Evolutionary conservation across 139 green algal genomes (phyloP).

Genomic region (Choricystis sp.): DNA sequence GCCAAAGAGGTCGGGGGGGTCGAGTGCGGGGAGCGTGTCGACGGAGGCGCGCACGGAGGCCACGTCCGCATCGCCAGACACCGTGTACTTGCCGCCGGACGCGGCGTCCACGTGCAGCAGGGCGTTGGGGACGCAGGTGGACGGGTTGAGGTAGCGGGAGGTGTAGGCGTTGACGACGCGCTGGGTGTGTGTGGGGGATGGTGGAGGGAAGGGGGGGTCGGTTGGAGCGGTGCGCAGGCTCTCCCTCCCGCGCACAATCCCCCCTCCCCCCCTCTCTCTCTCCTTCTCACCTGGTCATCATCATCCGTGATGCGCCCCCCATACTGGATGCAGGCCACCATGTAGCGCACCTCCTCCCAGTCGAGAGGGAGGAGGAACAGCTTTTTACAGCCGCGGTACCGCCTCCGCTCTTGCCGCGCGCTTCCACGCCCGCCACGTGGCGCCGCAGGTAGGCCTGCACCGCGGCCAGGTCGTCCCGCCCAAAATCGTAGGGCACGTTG

Average conservation of each 20-base stretch:
- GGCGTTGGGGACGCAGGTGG: background rate
- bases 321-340: constrained; percentile 86
- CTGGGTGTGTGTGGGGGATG: constrained; percentile 14
- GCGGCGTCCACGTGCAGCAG: constrained; percentile 55
- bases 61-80: constrained; percentile 64
- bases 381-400: too few relatives aligned
- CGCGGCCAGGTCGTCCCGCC: constrained; percentile 70
- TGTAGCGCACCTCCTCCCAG: constrained; percentile 68
- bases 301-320: constrained; percentile 90
- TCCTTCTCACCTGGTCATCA: too few relatives aligned
- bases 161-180: constrained; percentile 13
- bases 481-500: constrained; percentile 97
- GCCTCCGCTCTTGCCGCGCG: too few relatives aligned
- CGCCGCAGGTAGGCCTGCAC: constrained; percentile 67
- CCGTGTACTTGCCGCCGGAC: constrained; percentile 40
- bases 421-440: background rate
- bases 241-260: too few relatives aligned
- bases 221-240: too few relatives aligned
- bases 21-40: constrained; percentile 58
- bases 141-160: background rate
- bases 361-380: too few relatives aligned
- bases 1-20: constrained; percentile 84
- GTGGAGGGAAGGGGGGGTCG: background rate
- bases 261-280: too few relatives aligned
- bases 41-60: constrained; percentile 58